Base-by-base conservation (phyloP, 257 asterid species). In the Ehretia macrophylla region DNA sequence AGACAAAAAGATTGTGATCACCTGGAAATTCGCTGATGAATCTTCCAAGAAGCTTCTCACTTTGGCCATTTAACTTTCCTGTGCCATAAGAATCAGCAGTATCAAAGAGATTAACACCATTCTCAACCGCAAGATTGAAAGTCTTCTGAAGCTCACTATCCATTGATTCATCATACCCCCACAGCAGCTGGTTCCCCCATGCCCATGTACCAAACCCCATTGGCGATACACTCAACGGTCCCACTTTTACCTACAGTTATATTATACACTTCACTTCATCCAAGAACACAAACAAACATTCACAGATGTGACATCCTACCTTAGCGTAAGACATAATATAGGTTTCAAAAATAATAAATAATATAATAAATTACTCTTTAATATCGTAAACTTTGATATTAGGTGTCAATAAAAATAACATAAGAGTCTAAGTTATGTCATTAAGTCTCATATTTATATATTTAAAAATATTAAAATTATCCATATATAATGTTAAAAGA, bases 161-260 rank as follows among this genome's bases (percentile, higher is more conserved):
- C 97, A 92, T 92, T 44, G 96, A 84, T 75, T 92, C 90, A 60
- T 82, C 77, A 70, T 92, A 88, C 32, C 95, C 97, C 97, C 99
- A 92, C n/a, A 92, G 72, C 58, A 92, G 72, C 75, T 92, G 88
- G 65, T 92, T 92, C 32, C 99, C 99, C 99, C 97, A 92, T 8
- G 99, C 95, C 99, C 99, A 92, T 8, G 99, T 92, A 64, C 99
- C 99, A 64, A 92, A 86, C 40, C 99, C 99, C 96, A 92, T 92
- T 8, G 97, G 99, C 35, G 99, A 92, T 56, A 88, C 97, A 14
- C 77, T 79, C 61, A 86, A 17, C 8, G 93, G 79, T 8, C 97
- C 99, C 55, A 88, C 68, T 61, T 86, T 92, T 59, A 84, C 94
- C 98, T 87, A 82, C 17, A 42, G 1, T 1, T 42, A 42, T 14